These are phyloP conservation scores for Cystobasidium sp. DNA, from an alignment of 1,284 basidiomycete species.

Conservation along the genomic window DNA sequence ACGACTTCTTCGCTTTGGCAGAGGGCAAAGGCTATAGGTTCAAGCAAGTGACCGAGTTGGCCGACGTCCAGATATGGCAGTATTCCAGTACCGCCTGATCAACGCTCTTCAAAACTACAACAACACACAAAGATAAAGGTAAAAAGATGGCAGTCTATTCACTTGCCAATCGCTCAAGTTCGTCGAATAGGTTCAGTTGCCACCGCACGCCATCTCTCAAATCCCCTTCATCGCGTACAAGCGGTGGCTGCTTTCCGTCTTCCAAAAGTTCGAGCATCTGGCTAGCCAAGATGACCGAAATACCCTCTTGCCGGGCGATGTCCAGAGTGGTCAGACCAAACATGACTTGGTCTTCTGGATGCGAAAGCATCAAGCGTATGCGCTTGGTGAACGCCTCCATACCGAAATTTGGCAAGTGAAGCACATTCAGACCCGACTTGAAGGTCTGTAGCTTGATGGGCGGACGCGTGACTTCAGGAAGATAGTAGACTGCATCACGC, in stretches of 20 bases:
- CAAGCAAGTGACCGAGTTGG: slow-evolving; percentile 43
- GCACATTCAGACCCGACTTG: slow-evolving; percentile 72
- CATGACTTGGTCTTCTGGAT: slow-evolving; percentile 14
- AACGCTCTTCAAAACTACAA: background rate
- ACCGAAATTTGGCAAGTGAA: slow-evolving; percentile 76
- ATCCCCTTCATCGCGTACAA: slow-evolving; percentile 40
- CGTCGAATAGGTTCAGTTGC: slow-evolving; percentile 29
- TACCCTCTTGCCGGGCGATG: slow-evolving; percentile 68
- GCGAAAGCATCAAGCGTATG: slow-evolving; percentile 47
- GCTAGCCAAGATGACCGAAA: slow-evolving; percentile 71
- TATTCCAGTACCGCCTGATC: slow-evolving; percentile 22
- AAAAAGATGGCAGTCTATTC: no score
- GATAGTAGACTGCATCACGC: slow-evolving; percentile 69
- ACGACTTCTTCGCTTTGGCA: slow-evolving; percentile 48
- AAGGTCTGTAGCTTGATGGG: slow-evolving; percentile 72
- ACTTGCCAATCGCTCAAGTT: slow-evolving; percentile 12
- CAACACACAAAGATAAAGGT: background rate
- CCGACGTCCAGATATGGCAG: slow-evolving; percentile 48
- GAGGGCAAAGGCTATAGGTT: slow-evolving; percentile 40
- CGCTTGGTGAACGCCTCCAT: slow-evolving; percentile 49
- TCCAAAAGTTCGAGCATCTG: slow-evolving; percentile 78
- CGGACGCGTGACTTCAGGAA: slow-evolving; percentile 71
- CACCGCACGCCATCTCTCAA: slow-evolving; percentile 26
- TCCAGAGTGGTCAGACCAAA: slow-evolving; percentile 60
- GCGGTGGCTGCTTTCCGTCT: slow-evolving; percentile 36